These are phyloP conservation scores for Saxispiralis lemnorum DNA, from an alignment of 495 filamentous ascomycete species.

Conservation along the genomic window DNA sequence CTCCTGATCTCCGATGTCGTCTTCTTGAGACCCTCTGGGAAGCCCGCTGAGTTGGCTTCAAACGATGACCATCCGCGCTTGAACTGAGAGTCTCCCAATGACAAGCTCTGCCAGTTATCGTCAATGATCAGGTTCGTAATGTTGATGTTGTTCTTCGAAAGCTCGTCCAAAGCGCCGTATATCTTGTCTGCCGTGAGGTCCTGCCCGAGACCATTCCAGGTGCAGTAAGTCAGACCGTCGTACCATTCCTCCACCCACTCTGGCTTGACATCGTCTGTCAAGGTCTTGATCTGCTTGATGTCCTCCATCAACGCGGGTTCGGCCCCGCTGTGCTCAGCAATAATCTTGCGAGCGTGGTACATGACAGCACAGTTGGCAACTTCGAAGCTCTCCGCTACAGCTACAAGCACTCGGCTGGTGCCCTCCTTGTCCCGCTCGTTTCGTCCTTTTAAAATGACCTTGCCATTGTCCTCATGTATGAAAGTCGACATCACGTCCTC, in stretches of 20 bases:
- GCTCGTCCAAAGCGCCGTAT: conserved; percentile 47
- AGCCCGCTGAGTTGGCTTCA: conserved; percentile 64
- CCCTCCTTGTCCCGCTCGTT: conserved; percentile 45
- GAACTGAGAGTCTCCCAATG: conserved; percentile 28
- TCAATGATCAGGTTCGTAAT: conserved; percentile 79
- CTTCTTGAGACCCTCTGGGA: conserved; percentile 60
- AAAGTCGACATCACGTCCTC: conserved; percentile 56
- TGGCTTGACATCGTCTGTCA: conserved; percentile 32
- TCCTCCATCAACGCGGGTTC: conserved; percentile 22
- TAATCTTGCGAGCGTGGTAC: conserved; percentile 63
- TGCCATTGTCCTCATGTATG: conserved; percentile 44
- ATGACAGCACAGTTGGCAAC: conserved; percentile 61
- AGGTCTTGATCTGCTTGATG: conserved; percentile 18
- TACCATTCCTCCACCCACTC: conserved; percentile 79
- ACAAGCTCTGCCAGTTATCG: conserved; percentile 84
- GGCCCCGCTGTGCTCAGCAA: conserved; percentile 23
- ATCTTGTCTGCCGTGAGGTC: conserved; percentile 65
- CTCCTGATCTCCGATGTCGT: conserved; percentile 49
- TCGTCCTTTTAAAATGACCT: conserved; percentile 46
- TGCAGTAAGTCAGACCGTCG: conserved; percentile 70
- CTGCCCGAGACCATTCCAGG: conserved; percentile 86
- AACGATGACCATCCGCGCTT: conserved; percentile 46
- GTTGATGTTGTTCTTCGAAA: conserved; percentile 55
- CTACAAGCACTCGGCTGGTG: conserved; percentile 47
- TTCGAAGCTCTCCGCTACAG: conserved; percentile 60